A percentile compares a stretch with the other conserved stretches of the same genome.
phyloP scores from a whole-genome alignment of 176 grass and related monocot genomes.

The Rhynchospora breviuscula region DNA sequence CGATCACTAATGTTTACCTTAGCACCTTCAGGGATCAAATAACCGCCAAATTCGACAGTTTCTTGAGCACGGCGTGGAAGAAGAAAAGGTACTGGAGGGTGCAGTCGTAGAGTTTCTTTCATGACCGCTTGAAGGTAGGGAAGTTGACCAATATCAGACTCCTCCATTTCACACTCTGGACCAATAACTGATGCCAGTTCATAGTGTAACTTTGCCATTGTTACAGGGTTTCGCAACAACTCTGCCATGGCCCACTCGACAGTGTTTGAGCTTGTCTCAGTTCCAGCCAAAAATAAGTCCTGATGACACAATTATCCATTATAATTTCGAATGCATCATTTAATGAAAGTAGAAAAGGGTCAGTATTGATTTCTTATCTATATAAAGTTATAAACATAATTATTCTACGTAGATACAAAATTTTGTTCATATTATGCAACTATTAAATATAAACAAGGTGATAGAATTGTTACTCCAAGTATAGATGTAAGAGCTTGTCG shows the following conservation, averaged over 20 bases:
- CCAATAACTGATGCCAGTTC: slow-evolving; percentile 28
- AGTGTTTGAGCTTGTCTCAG: slow-evolving; percentile 30
- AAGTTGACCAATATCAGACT: slow-evolving; percentile 19
- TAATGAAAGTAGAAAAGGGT: not conserved
- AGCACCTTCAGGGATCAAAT: slow-evolving; percentile 23
- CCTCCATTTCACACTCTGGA: slow-evolving; percentile 24
- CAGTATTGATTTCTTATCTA: not conserved
- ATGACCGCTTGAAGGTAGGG: slow-evolving; percentile 42
- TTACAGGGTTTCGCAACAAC: slow-evolving; percentile 24
- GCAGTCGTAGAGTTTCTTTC: slow-evolving; percentile 45
- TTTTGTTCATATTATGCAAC: too few relatives aligned
- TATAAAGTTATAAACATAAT: too few relatives aligned
- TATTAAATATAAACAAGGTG: not conserved
- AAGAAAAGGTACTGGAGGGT: slow-evolving; percentile 30
- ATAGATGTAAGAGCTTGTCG: slow-evolving; percentile 8
- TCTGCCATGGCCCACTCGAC: slow-evolving; percentile 51
- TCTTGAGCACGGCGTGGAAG: slow-evolving; percentile 26
- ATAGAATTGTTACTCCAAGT: slow-evolving; percentile 18
- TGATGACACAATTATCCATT: not conserved
- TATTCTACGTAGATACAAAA: too few relatives aligned
- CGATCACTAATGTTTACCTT: not conserved
- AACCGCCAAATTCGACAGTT: slow-evolving; percentile 28
- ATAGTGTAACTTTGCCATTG: slow-evolving; percentile 18
- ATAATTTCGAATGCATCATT: not conserved
- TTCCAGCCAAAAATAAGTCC: slow-evolving; percentile 45